Evolutionary conservation across 1,284 basidiomycete species (phyloP), one percentile per base, ranked within the genome.

Genomic region (Apiotrichum mycotoxinovorans): DNA sequence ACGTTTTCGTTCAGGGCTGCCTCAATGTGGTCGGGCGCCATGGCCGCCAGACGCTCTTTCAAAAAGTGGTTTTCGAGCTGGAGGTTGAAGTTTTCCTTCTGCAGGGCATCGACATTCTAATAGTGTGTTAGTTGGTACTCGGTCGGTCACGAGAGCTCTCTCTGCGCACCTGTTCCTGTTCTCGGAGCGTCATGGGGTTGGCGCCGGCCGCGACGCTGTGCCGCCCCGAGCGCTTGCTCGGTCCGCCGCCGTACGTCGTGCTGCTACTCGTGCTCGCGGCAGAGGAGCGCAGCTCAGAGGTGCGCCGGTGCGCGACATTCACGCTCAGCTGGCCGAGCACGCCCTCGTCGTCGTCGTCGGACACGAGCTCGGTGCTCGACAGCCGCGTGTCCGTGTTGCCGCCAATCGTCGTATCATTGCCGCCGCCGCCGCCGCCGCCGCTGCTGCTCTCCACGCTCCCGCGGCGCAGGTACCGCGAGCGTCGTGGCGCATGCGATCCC

Each of bases 31-130:
- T 95, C 92, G 0, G 92, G 91, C 0, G 91, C 89, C 57, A 93
- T 85, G 67, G 88, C 85, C 1, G 73, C 70, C 17, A 96, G 83
- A 30, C 90, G 87, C 69, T 95, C 91, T 72, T 95, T 90, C 49
- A 94, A 83, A 72, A 95, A 94, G 73, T 93, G 91, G 7, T 95
- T 89, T 63, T 91, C 89, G 53, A 95, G 83, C 73, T 96, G 94
- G 71, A 96, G 86, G 68, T 88, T 89, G 78, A 95, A 95, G 79
- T 94, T 92, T 74, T 96, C 91, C 74, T 93, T 94, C 80, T 94
- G 94, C 66, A 93, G 82, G 62, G 86, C 86, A 77, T 96, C 91
- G 70, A 95, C 90, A 73, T 93, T 88, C 91, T 95, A 63, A 46
- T 46, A 3, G 26, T 15, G 2, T 23, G 4, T 3, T 1, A 17